Percentiles rank a stretch among this genome's conserved stretches.
phyloP scores from a whole-genome alignment of 2,329 filamentous ascomycete species.

The Ophiostoma tasmaniense region DNA sequence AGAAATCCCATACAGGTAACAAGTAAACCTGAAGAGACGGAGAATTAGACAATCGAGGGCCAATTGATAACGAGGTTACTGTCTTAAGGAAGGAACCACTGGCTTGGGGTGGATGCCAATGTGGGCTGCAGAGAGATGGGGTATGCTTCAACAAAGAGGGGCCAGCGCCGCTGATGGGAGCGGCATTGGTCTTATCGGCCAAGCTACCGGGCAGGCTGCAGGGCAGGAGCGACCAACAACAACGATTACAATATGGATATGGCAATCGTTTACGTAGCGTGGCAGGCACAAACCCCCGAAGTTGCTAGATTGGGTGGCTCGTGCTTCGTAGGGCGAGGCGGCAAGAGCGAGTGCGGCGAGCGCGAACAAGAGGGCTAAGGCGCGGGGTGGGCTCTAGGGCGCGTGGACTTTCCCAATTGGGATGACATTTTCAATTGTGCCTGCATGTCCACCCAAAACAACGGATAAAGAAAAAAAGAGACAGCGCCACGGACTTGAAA shows the following conservation, averaged over 20 bases:
- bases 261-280: constrained; percentile 1
- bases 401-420: not conserved
- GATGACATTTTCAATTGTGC: not conserved
- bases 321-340: not conserved
- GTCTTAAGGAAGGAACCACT: not conserved
- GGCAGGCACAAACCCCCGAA: not conserved
- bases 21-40: no score
- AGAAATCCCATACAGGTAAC: not conserved
- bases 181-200: not conserved
- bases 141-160: not conserved
- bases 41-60: not conserved
- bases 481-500: not conserved
- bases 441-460: not conserved
- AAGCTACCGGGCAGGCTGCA: not conserved
- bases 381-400: not conserved
- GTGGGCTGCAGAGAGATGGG: not conserved
- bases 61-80: not conserved
- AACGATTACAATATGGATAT: not conserved
- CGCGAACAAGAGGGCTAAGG: not conserved
- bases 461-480: not conserved
- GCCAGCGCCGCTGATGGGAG: not conserved
- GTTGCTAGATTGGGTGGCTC: not conserved
- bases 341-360: constrained; percentile 5
- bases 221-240: not conserved
- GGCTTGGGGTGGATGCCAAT: not conserved